Evolutionary conservation across 208 protist species (phyloP).

Genomic region (Porcisia hertigi): DNA sequence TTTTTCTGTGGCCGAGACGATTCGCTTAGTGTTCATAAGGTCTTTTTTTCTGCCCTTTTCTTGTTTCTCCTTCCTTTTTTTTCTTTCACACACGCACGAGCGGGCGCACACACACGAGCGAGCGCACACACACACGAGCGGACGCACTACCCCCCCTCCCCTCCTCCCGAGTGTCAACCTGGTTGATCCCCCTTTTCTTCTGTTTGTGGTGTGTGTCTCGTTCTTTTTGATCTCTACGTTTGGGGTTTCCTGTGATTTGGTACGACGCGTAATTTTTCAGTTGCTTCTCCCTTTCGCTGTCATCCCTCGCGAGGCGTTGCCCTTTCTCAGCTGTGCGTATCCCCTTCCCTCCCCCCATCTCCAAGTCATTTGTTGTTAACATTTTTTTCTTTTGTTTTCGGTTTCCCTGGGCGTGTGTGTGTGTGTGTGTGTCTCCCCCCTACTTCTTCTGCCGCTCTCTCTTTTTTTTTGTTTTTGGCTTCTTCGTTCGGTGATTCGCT

Average conservation of each 20-base stretch:
- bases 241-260: not conserved
- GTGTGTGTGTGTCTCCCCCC: too few relatives aligned
- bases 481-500: not conserved
- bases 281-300: not conserved
- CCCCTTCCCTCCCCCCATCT: too few relatives aligned
- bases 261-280: too few relatives aligned
- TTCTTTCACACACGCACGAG: too few relatives aligned
- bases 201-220: not conserved
- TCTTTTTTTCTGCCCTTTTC: not conserved
- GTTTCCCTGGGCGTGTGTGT: too few relatives aligned
- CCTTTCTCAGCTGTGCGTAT: too few relatives aligned
- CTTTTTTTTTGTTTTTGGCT: not conserved
- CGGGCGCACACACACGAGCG: too few relatives aligned
- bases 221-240: not conserved
- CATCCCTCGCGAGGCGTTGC: too few relatives aligned
- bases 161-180: not conserved
- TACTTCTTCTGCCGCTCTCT: not conserved
- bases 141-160: not conserved
- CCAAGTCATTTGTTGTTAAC: too few relatives aligned
- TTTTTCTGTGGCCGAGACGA: not conserved
- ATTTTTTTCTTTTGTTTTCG: not conserved
- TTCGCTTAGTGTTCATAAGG: not conserved
- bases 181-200: not conserved
- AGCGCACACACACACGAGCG: too few relatives aligned
- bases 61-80: constrained; percentile 1